Conservation (phyloP, 768 basidiomycete genomes). For the Mycena belliarum region DNA sequence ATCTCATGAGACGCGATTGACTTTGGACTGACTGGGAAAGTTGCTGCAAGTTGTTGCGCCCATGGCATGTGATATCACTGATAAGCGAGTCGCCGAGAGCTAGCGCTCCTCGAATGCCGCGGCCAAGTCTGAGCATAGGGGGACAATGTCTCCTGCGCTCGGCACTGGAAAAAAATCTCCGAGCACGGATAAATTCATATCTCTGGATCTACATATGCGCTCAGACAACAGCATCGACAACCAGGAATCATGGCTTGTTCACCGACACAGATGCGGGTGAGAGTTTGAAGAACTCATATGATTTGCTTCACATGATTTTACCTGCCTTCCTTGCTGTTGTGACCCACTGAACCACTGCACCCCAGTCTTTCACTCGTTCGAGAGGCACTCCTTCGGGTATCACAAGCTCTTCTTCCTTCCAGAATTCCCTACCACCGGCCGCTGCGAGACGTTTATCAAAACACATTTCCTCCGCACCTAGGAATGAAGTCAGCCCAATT, state of each 20-base stretch:
- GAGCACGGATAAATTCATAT: too few relatives aligned
- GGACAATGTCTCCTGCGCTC: too few relatives aligned
- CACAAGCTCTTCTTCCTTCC: slow-evolving; percentile 53
- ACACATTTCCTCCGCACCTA: slow-evolving; percentile 45
- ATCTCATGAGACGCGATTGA: slow-evolving; percentile 7
- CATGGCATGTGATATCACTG: too few relatives aligned
- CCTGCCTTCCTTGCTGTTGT: slow-evolving; percentile 30
- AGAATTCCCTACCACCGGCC: slow-evolving; percentile 53
- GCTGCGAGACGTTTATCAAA: slow-evolving; percentile 51
- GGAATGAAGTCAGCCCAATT: background rate
- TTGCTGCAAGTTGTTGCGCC: too few relatives aligned
- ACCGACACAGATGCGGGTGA: too few relatives aligned
- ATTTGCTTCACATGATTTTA: slow-evolving; percentile 20
- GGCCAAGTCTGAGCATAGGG: too few relatives aligned
- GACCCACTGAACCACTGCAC: slow-evolving; percentile 53
- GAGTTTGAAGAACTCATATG: background rate
- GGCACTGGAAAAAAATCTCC: too few relatives aligned
- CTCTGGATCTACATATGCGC: too few relatives aligned
- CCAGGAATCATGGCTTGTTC: too few relatives aligned
- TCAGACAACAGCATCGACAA: background rate
- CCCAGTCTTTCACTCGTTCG: slow-evolving; percentile 64
- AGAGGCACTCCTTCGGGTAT: slow-evolving; percentile 52
- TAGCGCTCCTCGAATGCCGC: too few relatives aligned
- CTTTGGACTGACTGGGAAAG: too few relatives aligned
- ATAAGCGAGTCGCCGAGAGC: too few relatives aligned